Evolutionary conservation across 208 protist genomes (phyloP), one percentile per base, ranked within the genome.

Genomic region (Naegleria fowleri): DNA sequence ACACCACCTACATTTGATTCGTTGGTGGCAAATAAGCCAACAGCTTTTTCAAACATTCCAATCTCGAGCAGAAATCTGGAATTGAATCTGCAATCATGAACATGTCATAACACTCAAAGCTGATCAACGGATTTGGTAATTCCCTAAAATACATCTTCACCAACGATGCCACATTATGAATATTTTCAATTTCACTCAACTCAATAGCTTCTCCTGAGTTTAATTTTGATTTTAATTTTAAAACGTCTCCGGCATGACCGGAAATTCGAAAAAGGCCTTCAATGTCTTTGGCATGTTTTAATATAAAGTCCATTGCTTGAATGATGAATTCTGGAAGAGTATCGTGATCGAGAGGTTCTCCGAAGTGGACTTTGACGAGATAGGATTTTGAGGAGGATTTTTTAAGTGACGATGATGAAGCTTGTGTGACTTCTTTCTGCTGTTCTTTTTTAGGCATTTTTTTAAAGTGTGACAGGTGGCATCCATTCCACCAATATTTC

Each of bases 131-230:
- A 15, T 52, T 39, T 58, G 85, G 85, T 58, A 88, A 58, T 33
- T 88, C 43, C 55, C 85, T 88, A 51, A 88, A 58, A 39, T 58
- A 88, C 39, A 88, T 58, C n/a, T 88, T 88, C 0, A 88, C 22
- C 0, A 88, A 38, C 22, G 41, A 15, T 36, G 85, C 39, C n/a
- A 39, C n/a, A 79, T 79, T 79, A 79, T 79, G 22, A 15, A 67
- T 29, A 67, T 67, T 67, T 67, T 67, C 55, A 67, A 67, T 67
- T 29, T 29, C 22, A 29, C 22, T 67, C 55, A 67, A 67, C 19
- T 67, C 55, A 67, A 67, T 67, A 29, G 55, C 55, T 67, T 67
- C 19, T 67, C 55, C 55, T 29, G 11, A 2, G 19, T 67, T 67
- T 67, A 67, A 67, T 67, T 67, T 15, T 67, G 11, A 29, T 67